Evolutionary conservation across 805 yeast species (phyloP).

Genomic region (Tetrapisispora namnaoensis): DNA sequence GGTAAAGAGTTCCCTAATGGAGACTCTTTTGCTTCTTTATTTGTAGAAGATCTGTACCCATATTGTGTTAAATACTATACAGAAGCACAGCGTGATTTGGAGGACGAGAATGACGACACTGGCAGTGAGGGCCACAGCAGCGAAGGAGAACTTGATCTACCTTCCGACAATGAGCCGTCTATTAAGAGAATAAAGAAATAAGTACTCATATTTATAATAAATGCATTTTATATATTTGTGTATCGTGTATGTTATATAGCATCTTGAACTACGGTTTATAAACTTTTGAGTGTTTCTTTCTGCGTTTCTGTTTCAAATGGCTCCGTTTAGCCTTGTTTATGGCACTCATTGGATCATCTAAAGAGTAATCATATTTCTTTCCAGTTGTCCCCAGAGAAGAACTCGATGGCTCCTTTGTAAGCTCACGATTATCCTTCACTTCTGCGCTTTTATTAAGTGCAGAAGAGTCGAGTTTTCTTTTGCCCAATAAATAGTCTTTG

Average conservation of each 20-base stretch:
- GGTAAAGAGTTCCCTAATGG: constrained; percentile 74
- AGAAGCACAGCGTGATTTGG: constrained; percentile 58
- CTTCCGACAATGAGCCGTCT: neutral
- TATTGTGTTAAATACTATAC: constrained; percentile 76
- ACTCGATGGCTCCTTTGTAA: neutral
- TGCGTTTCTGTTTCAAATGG: neutral
- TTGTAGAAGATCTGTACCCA: constrained; percentile 76
- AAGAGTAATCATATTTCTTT: constrained; percentile 10
- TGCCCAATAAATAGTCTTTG: constrained; percentile 17
- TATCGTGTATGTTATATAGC: neutral
- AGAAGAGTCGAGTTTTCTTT: constrained; percentile 12
- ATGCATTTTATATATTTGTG: neutral
- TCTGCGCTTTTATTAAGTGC: constrained; percentile 3
- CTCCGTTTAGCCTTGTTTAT: constrained; percentile 5
- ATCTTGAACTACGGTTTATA: neutral
- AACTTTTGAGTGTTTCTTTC: neutral
- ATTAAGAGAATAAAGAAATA: constrained; percentile 3
- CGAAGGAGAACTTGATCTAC: constrained; percentile 14
- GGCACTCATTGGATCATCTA: constrained; percentile 25
- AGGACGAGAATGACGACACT: constrained; percentile 44
- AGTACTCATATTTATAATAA: neutral
- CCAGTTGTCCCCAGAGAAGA: neutral
- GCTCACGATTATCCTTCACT: neutral
- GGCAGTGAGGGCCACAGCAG: constrained; percentile 26
- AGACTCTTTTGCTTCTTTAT: constrained; percentile 60